Percentiles rank a stretch among this genome's conserved stretches.
phyloP scores from a whole-genome alignment of 2,329 filamentous ascomycete genomes.

The Apiospora phragmitis region DNA sequence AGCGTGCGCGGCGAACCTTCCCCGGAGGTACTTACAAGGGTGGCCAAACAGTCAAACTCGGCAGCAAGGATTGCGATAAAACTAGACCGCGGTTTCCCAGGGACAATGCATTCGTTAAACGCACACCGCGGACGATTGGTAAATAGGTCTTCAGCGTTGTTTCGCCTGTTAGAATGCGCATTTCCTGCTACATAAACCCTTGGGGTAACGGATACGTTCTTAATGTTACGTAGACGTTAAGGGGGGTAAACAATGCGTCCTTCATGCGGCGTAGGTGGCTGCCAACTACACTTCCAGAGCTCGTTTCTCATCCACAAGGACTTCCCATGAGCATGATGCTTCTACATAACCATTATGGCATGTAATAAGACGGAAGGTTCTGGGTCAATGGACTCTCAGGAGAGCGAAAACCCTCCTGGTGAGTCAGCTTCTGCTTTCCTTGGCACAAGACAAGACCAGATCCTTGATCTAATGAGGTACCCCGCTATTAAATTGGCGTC shows the following conservation, averaged over 20 bases:
- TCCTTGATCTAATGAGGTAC: no score
- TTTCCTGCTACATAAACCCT: background rate
- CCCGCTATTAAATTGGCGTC: no score
- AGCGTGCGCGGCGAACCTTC: background rate
- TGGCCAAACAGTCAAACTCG: background rate
- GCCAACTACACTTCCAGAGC: background rate
- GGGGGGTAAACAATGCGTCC: background rate
- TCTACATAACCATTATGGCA: background rate
- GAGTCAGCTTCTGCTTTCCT: no score
- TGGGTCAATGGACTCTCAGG: background rate
- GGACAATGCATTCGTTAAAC: background rate
- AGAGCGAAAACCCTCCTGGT: no score
- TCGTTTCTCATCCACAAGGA: background rate
- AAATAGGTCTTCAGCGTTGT: no score
- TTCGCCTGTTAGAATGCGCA: no score
- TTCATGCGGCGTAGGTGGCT: background rate
- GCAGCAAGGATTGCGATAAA: background rate
- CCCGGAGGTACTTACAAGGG: background rate
- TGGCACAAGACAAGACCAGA: no score
- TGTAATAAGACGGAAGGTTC: background rate
- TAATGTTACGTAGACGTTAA: background rate
- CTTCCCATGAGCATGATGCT: background rate
- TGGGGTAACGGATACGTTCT: background rate
- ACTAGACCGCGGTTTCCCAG: background rate
- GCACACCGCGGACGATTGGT: background rate